Conservation (phyloP, 495 filamentous ascomycete genomes). For the Daldinia loculata region DNA sequence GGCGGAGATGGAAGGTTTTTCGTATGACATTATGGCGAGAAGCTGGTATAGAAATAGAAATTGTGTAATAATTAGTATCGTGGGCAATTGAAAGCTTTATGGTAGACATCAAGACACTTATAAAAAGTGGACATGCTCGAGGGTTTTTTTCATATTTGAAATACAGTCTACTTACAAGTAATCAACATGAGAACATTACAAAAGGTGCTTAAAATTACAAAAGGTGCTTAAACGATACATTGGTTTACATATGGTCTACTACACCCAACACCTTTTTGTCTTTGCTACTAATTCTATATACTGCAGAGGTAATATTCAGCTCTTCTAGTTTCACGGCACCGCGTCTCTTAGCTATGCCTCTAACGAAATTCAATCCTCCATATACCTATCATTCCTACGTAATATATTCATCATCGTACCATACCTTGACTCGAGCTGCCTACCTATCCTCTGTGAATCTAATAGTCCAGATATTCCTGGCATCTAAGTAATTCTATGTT, state of each 20-base stretch:
- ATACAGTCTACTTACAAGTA: background rate
- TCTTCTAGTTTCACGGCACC: background rate
- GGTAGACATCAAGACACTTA: too few species aligned
- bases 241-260: background rate
- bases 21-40: background rate
- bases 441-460: background rate
- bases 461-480: background rate
- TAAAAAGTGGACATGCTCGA: too few species aligned
- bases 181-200: background rate
- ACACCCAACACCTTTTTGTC: too few species aligned
- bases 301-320: background rate
- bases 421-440: background rate
- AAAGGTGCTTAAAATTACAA: too few species aligned
- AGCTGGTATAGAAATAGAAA: too few species aligned
- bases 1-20: background rate
- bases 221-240: background rate
- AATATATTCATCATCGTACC: conserved; percentile 31
- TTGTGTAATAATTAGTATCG: too few species aligned
- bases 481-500: background rate
- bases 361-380: background rate
- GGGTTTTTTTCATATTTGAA: too few species aligned
- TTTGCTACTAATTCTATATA: too few species aligned
- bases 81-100: too few species aligned
- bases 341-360: background rate
- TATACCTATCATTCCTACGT: conserved; percentile 2